These are phyloP conservation scores for Plasmodium chabaudi DNA, from an alignment of 169 alveolate genomes.

Conservation along the genomic window DNA sequence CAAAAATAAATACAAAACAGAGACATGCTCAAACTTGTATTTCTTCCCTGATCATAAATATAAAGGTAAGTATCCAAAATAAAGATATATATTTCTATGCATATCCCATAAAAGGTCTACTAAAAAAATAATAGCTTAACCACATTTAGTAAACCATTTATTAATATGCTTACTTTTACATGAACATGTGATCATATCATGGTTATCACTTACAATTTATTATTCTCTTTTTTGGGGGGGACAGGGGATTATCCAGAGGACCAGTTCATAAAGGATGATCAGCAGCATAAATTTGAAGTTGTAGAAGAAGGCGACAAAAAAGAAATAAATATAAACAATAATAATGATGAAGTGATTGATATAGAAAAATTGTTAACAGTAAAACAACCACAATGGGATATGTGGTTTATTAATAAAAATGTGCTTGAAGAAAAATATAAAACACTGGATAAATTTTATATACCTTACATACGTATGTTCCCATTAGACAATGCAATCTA, in stretches of 20 bases:
- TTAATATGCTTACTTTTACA: no score
- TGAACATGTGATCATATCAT: no score
- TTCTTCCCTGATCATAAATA: conserved; percentile 75
- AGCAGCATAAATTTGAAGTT: conserved; percentile 64
- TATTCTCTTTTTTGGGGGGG: neutral
- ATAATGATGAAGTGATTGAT: neutral
- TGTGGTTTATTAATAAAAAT: conserved; percentile 72
- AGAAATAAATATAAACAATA: neutral
- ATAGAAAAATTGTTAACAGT: conserved; percentile 37
- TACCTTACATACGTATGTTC: conserved; percentile 66
- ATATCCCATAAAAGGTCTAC: neutral
- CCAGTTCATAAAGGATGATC: conserved; percentile 69
- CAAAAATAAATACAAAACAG: conserved; percentile 69
- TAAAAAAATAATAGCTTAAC: neutral
- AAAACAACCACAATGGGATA: conserved; percentile 76
- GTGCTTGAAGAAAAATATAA: conserved; percentile 37
- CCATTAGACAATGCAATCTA: conserved; percentile 50
- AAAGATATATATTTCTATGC: neutral
- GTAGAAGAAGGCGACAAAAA: conserved; percentile 16
- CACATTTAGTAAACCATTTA: no score
- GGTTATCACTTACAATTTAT: no score
- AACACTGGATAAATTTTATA: conserved; percentile 25
- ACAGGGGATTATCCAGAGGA: conserved; percentile 62
- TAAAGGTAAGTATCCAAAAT: conserved; percentile 25
- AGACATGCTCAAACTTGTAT: conserved; percentile 55